phyloP scores from a whole-genome alignment of 768 basidiomycete species.

The Boletellus ananas region DNA sequence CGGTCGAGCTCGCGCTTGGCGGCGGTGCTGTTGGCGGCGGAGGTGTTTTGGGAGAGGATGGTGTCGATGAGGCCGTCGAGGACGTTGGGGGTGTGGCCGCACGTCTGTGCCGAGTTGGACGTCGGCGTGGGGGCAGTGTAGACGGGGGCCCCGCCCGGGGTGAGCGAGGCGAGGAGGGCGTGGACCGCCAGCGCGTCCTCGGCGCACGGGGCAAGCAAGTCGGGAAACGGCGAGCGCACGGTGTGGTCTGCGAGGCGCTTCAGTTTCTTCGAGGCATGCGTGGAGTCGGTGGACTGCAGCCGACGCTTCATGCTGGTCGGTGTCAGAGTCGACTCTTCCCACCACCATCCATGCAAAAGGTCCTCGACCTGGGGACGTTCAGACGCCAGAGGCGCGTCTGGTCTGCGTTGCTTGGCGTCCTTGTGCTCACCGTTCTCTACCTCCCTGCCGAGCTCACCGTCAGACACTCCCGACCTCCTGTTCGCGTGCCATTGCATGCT shows the following conservation, averaged over 20 bases:
- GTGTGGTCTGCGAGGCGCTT: constrained; percentile 44
- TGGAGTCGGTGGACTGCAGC: not conserved
- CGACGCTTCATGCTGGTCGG: not conserved
- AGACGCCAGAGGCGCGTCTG: constrained; percentile 9
- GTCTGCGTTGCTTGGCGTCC: constrained; percentile 8
- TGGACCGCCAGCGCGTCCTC: constrained; percentile 39
- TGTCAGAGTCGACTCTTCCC: too few species aligned
- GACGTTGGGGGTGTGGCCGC: constrained; percentile 49
- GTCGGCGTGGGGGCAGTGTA: constrained; percentile 21
- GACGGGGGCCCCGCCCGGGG: constrained; percentile 31
- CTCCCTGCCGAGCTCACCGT: constrained; percentile 4
- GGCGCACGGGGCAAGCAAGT: constrained; percentile 42
- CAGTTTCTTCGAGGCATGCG: constrained; percentile 42
- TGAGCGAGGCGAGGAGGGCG: constrained; percentile 38
- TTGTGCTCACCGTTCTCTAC: constrained; percentile 18
- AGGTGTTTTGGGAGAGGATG: constrained; percentile 60
- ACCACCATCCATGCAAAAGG: constrained; percentile 13
- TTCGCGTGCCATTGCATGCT: constrained; percentile 19
- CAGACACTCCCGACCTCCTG: not conserved
- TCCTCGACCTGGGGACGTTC: not conserved
- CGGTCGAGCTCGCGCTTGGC: constrained; percentile 48
- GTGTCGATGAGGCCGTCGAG: constrained; percentile 56
- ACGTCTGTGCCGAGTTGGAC: constrained; percentile 42
- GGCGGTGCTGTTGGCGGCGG: constrained; percentile 44
- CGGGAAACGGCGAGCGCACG: constrained; percentile 45